Evolutionary conservation across 2,329 filamentous ascomycete genomes (phyloP), one percentile per base, ranked within the genome.

Genomic region (Ophiostoma australiae): DNA sequence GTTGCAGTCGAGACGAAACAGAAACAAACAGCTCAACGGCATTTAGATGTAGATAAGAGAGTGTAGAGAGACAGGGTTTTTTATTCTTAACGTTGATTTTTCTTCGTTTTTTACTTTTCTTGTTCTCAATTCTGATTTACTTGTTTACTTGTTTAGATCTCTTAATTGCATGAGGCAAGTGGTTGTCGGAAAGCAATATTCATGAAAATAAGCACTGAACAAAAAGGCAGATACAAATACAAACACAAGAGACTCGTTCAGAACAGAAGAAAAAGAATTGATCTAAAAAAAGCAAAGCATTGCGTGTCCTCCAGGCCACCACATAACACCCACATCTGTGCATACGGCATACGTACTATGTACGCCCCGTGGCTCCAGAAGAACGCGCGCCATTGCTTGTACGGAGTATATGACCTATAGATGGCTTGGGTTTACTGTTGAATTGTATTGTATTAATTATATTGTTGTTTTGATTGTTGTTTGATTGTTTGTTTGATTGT

Each of bases 1-100:
- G 55, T n/a, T n/a, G 52, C n/a, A 23, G 52, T 63, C 58, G 27
- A 63, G 58, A 63, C 58, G 58, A 63, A 63, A 63, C 58, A 63
- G 55, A 61, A 63, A 63, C 58, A 33, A 63, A 31, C 52, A 58
- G 55, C 58, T 63, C 58, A 63, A 63, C 58, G 58, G 58, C 27
- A 33, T 27, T n/a, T 4, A 8, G 55, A 27, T 58, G 2, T 11
- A 7, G n/a, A 31, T 27, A 44, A 44, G 41, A 44, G 15, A 17
- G 35, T 39, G 37, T 39, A 3, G n/a, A 37, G 35, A 10, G 35
- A 39, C 4, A 10, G 8, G 6, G 11, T 39, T 15, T 41, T 41
- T 41, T 41, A 13, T 3, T n/a, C n/a, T n/a, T n/a, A n/a, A n/a
- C n/a, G n/a, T n/a, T n/a, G n/a, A n/a, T n/a, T n/a, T n/a, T n/a